These are phyloP conservation scores for Cicer pinnatifidum DNA, from an alignment of 306 rosid genomes.

Conservation along the genomic window DNA sequence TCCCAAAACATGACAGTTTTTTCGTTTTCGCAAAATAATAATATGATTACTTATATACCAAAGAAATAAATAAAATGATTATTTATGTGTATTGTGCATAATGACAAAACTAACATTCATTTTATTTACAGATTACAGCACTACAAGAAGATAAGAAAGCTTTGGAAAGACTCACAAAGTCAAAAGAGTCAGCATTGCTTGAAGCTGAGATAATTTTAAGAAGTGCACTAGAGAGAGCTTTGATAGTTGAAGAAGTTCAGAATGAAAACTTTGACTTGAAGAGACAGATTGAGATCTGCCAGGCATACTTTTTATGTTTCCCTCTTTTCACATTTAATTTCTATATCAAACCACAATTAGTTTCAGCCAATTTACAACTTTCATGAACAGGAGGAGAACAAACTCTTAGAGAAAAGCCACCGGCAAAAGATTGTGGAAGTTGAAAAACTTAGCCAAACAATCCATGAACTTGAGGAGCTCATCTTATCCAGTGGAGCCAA, in stretches of 20 bases:
- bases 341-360: constrained; percentile 2
- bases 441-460: constrained; percentile 89
- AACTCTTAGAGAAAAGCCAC: constrained; percentile 81
- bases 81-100: neutral
- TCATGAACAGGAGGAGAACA: constrained; percentile 87
- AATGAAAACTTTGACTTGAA: constrained; percentile 84
- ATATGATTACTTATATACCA: neutral
- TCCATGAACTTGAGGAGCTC: constrained; percentile 85
- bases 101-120: constrained; percentile 24
- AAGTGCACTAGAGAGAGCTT: constrained; percentile 90
- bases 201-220: constrained; percentile 87
- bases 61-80: neutral
- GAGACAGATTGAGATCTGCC: constrained; percentile 98
- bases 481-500: constrained; percentile 76
- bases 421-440: constrained; percentile 90
- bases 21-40: neutral
- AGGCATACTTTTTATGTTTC: constrained; percentile 57
- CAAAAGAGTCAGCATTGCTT: constrained; percentile 82
- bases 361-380: constrained; percentile 34
- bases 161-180: constrained; percentile 78
- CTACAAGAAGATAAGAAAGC: constrained; percentile 91
- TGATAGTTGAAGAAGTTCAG: constrained; percentile 96
- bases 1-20: neutral
- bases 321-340: constrained; percentile 25
- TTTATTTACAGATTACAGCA: constrained; percentile 58